A percentile compares a stretch with the other conserved stretches of the same genome.
Evolutionary conservation across 164 flowering plant genomes (phyloP).

Genomic region (Piper betle): DNA sequence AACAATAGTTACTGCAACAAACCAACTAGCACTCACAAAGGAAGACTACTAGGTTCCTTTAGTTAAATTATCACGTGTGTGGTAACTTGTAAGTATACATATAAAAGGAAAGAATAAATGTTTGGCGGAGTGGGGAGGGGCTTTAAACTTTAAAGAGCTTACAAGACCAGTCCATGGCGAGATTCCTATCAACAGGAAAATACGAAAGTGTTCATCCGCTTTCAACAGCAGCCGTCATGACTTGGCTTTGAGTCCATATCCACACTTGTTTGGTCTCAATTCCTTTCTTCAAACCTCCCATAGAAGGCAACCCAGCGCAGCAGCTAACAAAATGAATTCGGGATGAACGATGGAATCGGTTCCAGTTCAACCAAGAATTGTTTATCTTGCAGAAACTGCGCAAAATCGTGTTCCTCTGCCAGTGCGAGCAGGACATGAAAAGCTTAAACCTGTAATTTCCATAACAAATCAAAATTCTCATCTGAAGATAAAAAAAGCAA

Average conservation of each 20-base stretch:
- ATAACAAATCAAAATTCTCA: background rate
- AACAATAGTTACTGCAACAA: background rate
- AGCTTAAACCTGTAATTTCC: background rate
- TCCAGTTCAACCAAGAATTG: background rate
- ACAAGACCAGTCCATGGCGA: slow-evolving; percentile 71
- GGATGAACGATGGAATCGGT: background rate
- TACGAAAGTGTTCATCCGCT: slow-evolving; percentile 78
- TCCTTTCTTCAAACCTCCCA: slow-evolving; percentile 9
- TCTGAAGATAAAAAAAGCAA: background rate
- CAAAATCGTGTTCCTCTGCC: background rate
- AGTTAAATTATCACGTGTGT: too few relatives aligned
- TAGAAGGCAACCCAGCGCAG: slow-evolving; percentile 10
- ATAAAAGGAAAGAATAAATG: too few relatives aligned
- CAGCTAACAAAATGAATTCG: background rate
- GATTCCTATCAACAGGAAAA: slow-evolving; percentile 28
- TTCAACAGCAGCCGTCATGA: slow-evolving; percentile 84
- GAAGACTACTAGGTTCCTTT: too few relatives aligned
- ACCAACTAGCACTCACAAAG: too few relatives aligned
- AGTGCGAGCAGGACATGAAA: background rate
- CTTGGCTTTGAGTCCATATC: slow-evolving; percentile 81
- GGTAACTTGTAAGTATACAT: too few relatives aligned
- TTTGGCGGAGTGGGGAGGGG: too few relatives aligned
- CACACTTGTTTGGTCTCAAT: slow-evolving; percentile 46
- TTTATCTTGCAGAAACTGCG: background rate
- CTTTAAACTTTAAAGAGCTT: slow-evolving; percentile 5